Evolutionary conservation across 1,284 basidiomycete species (phyloP).

Genomic region (Sporisorium reilianum): DNA sequence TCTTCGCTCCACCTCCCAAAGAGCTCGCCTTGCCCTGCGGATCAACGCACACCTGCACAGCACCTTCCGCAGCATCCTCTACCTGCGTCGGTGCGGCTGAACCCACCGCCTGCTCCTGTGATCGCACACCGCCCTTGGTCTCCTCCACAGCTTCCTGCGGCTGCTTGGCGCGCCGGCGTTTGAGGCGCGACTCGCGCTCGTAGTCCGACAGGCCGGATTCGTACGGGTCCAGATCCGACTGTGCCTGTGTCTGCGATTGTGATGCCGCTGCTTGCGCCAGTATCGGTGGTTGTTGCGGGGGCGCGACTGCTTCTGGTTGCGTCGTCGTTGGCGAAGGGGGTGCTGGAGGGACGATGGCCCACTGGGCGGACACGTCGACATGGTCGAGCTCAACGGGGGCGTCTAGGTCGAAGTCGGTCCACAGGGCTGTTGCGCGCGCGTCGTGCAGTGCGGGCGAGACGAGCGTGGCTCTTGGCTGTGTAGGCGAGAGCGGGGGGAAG

Average conservation of each 20-base stretch:
- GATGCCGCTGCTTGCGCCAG: neutral
- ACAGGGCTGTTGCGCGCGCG: slow-evolving; percentile 8
- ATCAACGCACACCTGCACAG: too few species aligned
- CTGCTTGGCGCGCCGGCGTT: slow-evolving; percentile 1
- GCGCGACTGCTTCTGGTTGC: too few species aligned
- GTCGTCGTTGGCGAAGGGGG: neutral
- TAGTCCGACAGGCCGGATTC: slow-evolving; percentile 39
- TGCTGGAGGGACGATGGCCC: neutral
- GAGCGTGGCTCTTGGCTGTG: neutral
- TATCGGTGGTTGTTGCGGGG: neutral
- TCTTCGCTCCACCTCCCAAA: neutral
- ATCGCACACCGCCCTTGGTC: too few species aligned
- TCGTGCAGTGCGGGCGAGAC: too few species aligned
- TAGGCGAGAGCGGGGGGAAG: neutral
- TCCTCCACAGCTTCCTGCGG: neutral
- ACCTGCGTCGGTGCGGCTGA: too few species aligned
- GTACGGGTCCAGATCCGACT: slow-evolving; percentile 19
- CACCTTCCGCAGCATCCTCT: neutral
- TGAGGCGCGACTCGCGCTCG: slow-evolving; percentile 15
- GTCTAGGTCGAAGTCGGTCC: slow-evolving; percentile 29
- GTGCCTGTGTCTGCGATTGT: slow-evolving; percentile 9
- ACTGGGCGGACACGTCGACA: neutral
- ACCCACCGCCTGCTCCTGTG: too few species aligned
- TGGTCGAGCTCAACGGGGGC: slow-evolving; percentile 10
- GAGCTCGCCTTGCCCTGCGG: too few species aligned